Evolutionary conservation across 805 yeast genomes (phyloP).

Genomic region (Kuraishia molischiana): DNA sequence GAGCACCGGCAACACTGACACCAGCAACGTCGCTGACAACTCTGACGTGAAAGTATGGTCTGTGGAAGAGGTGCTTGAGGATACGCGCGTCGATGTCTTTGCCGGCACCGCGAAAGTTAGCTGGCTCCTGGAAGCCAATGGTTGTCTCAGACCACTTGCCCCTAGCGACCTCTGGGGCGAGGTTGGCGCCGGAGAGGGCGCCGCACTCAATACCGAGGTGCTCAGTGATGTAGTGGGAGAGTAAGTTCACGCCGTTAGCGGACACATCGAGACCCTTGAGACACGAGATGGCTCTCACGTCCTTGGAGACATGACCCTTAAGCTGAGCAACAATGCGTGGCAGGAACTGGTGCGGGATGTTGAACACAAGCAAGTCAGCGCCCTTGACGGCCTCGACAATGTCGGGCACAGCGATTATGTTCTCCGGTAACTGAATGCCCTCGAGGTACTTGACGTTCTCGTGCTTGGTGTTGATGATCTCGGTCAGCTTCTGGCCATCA

Average conservation of each 20-base stretch:
- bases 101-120: slow-evolving; percentile 58
- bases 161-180: slow-evolving; percentile 94
- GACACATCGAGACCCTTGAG: slow-evolving; percentile 90
- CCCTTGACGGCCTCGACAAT: slow-evolving; percentile 64
- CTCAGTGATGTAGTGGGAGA: slow-evolving; percentile 71
- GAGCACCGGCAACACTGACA: slow-evolving; percentile 92
- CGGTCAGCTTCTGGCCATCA: slow-evolving; percentile 74
- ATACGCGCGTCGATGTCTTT: slow-evolving; percentile 62
- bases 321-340: slow-evolving; percentile 67
- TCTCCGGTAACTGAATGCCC: slow-evolving; percentile 70
- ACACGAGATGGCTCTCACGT: slow-evolving; percentile 86
- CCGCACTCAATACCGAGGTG: slow-evolving; percentile 86
- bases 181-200: slow-evolving; percentile 93
- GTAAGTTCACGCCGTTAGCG: slow-evolving; percentile 73
- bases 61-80: slow-evolving; percentile 81
- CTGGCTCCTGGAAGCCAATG: slow-evolving; percentile 77
- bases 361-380: slow-evolving; percentile 84
- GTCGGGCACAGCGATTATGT: slow-evolving; percentile 82
- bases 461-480: slow-evolving; percentile 81
- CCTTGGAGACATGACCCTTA: slow-evolving; percentile 61
- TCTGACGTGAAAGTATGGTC: slow-evolving; percentile 96
- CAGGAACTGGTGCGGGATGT: slow-evolving; percentile 95
- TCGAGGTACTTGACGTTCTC: slow-evolving; percentile 94
- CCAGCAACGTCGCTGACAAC: slow-evolving; percentile 93
- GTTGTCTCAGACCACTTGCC: slow-evolving; percentile 98